Conservation (phyloP, 208 protist species). For the Acanthamoeba quina region DNA sequence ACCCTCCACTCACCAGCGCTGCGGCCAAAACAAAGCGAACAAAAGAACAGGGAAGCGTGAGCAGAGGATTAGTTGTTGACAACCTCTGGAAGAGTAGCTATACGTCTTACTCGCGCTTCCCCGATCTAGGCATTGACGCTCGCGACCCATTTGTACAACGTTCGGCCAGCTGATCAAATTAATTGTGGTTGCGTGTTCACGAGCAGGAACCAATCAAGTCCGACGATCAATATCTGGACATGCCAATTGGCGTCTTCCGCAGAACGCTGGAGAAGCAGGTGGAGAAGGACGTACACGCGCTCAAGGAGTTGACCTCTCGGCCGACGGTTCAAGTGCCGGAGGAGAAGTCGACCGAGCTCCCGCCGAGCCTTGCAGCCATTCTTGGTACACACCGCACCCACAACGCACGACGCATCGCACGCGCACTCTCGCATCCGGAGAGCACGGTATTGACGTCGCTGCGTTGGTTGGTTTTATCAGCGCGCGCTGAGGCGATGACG, state of each 20-base stretch:
- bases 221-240: slow-evolving; percentile 24
- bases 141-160: not conserved
- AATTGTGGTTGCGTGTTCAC: not conserved
- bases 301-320: slow-evolving; percentile 19
- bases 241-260: slow-evolving; percentile 17
- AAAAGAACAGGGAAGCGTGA: slow-evolving; percentile 2
- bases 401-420: not conserved
- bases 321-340: not conserved
- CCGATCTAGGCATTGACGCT: no score
- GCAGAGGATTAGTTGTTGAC: not conserved
- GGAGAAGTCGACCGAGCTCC: not conserved
- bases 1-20: no score
- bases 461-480: not conserved
- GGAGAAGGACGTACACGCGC: slow-evolving; percentile 1
- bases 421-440: not conserved
- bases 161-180: not conserved
- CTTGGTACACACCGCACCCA: not conserved
- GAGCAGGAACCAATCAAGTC: not conserved
- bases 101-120: no score
- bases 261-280: slow-evolving; percentile 25
- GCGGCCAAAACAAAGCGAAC: not conserved
- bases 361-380: slow-evolving; percentile 32
- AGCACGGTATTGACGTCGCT: not conserved
- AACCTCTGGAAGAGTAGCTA: not conserved
- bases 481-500: slow-evolving; percentile 11